A percentile compares a stretch with the other conserved stretches of the same genome.
phyloP scores from a whole-genome alignment of 1,139 yeast species.

The Hyphopichia burtonii region DNA sequence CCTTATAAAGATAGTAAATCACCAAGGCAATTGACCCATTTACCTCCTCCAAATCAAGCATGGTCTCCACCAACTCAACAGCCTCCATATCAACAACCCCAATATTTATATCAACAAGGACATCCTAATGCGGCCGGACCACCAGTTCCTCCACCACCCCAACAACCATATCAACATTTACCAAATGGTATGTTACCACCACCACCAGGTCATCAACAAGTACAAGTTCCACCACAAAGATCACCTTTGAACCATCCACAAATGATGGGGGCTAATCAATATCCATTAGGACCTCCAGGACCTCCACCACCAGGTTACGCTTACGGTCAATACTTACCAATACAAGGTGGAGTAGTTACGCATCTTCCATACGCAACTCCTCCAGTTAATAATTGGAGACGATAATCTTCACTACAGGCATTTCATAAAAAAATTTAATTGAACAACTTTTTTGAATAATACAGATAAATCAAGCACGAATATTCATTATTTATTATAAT shows the following conservation, averaged over 20 bases:
- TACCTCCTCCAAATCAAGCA: slow-evolving; percentile 23
- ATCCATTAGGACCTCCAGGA: slow-evolving; percentile 20
- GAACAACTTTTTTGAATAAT: background rate
- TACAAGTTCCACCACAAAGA: slow-evolving; percentile 12
- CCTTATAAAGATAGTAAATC: slow-evolving; percentile 19
- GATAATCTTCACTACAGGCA: no score
- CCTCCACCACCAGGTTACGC: slow-evolving; percentile 35
- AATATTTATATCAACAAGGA: slow-evolving; percentile 18
- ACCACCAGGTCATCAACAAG: slow-evolving; percentile 12
- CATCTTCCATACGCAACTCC: slow-evolving; percentile 23
- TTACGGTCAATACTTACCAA: slow-evolving; percentile 36
- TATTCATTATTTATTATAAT: background rate
- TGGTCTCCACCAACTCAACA: slow-evolving; percentile 27
- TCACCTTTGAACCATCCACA: slow-evolving; percentile 25
- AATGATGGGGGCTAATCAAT: slow-evolving; percentile 19
- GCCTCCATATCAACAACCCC: slow-evolving; percentile 23
- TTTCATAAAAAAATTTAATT: no score
- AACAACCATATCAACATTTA: slow-evolving; percentile 10
- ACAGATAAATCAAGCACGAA: background rate
- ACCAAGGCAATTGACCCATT: slow-evolving; percentile 22
- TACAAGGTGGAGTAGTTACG: slow-evolving; percentile 31
- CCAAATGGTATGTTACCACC: slow-evolving; percentile 10
- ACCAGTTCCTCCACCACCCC: slow-evolving; percentile 11
- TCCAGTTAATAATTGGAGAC: slow-evolving; percentile 33
- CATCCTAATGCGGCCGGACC: slow-evolving; percentile 9